These are phyloP conservation scores for Botrytis deweyae DNA, from an alignment of 2,329 filamentous ascomycete species.

Conservation along the genomic window DNA sequence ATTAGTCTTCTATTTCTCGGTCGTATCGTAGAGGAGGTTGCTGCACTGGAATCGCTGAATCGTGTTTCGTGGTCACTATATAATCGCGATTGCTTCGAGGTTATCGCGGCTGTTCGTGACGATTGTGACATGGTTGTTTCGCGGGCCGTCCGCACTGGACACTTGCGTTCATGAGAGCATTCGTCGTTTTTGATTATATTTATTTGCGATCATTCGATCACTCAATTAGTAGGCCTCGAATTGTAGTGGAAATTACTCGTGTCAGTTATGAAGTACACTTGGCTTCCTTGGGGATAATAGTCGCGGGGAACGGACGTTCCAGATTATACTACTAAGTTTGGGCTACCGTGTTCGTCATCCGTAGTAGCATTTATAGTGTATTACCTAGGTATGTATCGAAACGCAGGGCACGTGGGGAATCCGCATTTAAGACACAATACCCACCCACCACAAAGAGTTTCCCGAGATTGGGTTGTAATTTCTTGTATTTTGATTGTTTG, in stretches of 20 bases:
- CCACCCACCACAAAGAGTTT: background rate
- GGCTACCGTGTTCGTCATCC: slow-evolving; percentile 23
- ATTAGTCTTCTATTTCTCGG: slow-evolving; percentile 37
- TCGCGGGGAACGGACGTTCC: slow-evolving; percentile 21
- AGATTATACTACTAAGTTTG: slow-evolving; percentile 18
- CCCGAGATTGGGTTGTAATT: background rate
- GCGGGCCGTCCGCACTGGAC: slow-evolving; percentile 30
- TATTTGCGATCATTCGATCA: background rate
- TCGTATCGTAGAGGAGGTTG: slow-evolving; percentile 30
- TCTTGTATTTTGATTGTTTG: background rate
- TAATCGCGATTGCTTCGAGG: slow-evolving; percentile 22
- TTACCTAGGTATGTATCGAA: background rate
- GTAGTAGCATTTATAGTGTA: slow-evolving; percentile 20
- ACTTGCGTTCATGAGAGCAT: slow-evolving; percentile 31
- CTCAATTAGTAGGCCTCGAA: slow-evolving; percentile 2
- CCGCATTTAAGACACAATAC: slow-evolving; percentile 6
- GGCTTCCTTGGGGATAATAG: slow-evolving; percentile 7
- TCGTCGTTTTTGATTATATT: slow-evolving; percentile 15
- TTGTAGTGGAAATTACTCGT: background rate
- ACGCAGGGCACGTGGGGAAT: slow-evolving; percentile 18
- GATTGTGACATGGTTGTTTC: slow-evolving; percentile 26
- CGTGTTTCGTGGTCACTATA: slow-evolving; percentile 17
- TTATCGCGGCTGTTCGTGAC: slow-evolving; percentile 27
- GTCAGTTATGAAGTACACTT: slow-evolving; percentile 13
- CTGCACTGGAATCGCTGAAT: slow-evolving; percentile 12